Evolutionary conservation across 2,329 filamentous ascomycete genomes (phyloP), one percentile per base, ranked within the genome.

Genomic region (Didymella pomorum): DNA sequence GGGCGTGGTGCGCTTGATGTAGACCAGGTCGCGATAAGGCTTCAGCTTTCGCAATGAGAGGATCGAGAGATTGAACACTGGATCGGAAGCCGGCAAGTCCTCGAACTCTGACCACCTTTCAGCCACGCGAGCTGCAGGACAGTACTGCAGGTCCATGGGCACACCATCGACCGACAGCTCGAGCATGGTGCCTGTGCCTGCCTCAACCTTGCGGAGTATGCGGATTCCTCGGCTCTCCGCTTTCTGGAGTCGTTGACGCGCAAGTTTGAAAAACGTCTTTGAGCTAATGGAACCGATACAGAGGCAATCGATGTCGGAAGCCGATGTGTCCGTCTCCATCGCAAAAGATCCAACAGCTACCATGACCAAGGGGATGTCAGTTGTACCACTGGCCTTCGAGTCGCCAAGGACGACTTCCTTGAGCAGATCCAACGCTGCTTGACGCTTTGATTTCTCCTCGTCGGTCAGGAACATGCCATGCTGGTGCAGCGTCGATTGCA

Each of bases 131-230:
- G 81, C 76, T 1, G 87, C 85, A 6, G 86, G 81, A 62, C 87
- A 89, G 69, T 91, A 91, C 60, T 89, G 87, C 47, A 91, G 75
- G 68, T 90, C 86, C 66, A 89, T 80, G 60, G 81, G 86, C 65
- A 89, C 77, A 10, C 80, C 83, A 4, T 76, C 70, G n/a, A 89
- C 78, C 41, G 84, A 82, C 4, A 90, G 75, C 65, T 90, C 86
- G 5, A 90, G 78, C 85, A 89, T 89, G 0, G 82, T 86, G 9
- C 87, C 87, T 0, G 84, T 83, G 47, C 81, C 81, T 2, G 86
- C 82, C 45, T 84, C 82, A 9, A 89, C 84, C 49, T 83, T 83
- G 41, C 87, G 82, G 16, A 89, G 67, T 11, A 89, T 78, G 21
- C 71, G 79, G 35, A 89, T 73, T 0, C 77, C 81, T 20, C 74